These are phyloP conservation scores for Dipsacomyces acuminosporus DNA, from an alignment of 371 early-diverging fungal genomes.

Conservation along the genomic window DNA sequence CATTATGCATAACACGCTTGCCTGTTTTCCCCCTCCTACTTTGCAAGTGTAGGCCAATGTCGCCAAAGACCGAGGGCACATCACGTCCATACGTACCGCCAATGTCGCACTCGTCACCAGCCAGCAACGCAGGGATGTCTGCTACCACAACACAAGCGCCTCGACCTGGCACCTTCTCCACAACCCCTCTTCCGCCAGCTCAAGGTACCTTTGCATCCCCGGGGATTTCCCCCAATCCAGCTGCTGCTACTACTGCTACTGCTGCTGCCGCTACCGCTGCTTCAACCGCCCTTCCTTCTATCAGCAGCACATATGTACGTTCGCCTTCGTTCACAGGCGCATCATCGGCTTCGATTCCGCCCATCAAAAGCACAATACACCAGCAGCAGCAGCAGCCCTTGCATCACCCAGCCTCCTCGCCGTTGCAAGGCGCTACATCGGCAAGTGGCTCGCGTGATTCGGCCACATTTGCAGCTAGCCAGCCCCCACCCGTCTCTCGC, in stretches of 20 bases:
- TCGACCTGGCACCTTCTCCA: conserved; percentile 24
- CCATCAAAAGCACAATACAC: conserved; percentile 12
- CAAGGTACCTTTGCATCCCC: neutral
- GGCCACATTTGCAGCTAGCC: no score
- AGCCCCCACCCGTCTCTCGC: conserved; percentile 18
- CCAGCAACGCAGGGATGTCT: conserved; percentile 2
- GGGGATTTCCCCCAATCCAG: neutral
- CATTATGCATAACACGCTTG: no score
- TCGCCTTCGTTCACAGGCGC: conserved; percentile 36
- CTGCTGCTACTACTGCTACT: neutral
- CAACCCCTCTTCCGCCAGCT: conserved; percentile 26
- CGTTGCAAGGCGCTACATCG: conserved; percentile 12
- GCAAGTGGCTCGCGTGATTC: conserved; percentile 8
- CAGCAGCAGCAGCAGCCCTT: conserved; percentile 8
- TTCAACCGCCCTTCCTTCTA: conserved; percentile 18
- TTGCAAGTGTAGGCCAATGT: conserved; percentile 43
- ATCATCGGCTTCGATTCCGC: neutral
- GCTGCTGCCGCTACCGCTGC: conserved; percentile 3
- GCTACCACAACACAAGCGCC: conserved; percentile 24
- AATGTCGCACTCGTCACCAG: conserved; percentile 29
- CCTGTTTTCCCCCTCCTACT: no score
- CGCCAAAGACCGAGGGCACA: conserved; percentile 29
- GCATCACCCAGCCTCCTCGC: conserved; percentile 28
- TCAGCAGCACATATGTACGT: conserved; percentile 27
- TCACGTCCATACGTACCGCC: conserved; percentile 31